Base-by-base conservation (phyloP, 208 protist genomes). In the Porcisia hertigi region DNA sequence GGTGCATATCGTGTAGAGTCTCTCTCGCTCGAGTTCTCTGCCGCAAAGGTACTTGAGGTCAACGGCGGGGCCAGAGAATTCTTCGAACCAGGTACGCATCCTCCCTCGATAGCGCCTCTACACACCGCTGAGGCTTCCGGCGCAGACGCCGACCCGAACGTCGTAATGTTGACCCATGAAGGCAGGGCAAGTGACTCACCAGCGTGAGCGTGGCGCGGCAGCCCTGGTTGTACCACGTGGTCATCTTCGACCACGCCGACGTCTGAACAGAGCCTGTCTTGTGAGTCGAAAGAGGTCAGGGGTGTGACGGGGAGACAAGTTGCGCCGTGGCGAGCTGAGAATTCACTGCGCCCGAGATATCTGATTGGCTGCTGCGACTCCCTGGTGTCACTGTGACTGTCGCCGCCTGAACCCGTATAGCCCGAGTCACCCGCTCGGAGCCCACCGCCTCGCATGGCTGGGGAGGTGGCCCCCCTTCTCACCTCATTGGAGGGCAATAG, bases 231-330 rank as follows among this genome's bases (percentile, higher is more conserved):
- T 12, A 20, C 71, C 6, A 71, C 71, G 58, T 71, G 67, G 58
- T 81, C 71, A 11, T 81, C 71, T 0, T 45, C 64, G 14, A 73
- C 58, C 77, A 71, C 76, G 5, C 73, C 77, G 70, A 74, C 69
- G 20, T 30, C 55, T 0, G 65, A 73, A 2, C 36, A 34, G 45
- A 52, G 14, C 57, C 77, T 76, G 36, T 77, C 67, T 0, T 54
- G 36, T n/a, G 77, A 76, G 8, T 12, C 45, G 8, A 49, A 34
- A 5, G 54, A 18, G 2, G 45, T 34, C 12, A 49, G 36, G 54
- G 5, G 9, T 16, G 54, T 65, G n/a, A 4, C 41, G 54, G 11
- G 18, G 9, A 14, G 34, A 47, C 49, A 47, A 18, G 53, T 16
- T 25, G 7, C 45, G 18, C 34, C 43, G 52, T 18, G 11, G 16